Evolutionary conservation across 108 stramenopile genomes (phyloP).

Genomic region (Chaetoceros tenuissimus): DNA sequence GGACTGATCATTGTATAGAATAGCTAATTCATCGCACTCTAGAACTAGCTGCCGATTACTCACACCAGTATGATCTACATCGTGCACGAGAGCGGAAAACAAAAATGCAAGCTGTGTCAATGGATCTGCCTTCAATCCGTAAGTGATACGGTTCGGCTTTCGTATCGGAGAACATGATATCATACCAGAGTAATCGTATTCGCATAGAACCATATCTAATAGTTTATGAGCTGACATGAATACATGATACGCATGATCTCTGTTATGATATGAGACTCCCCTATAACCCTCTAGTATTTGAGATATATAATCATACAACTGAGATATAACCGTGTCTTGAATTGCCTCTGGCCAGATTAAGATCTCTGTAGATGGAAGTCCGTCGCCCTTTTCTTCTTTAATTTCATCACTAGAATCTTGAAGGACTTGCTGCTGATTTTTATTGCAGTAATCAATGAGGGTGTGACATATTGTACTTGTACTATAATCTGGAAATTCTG

Average conservation of each 20-base stretch:
- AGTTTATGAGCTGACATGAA: slow-evolving; percentile 52
- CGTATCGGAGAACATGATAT: neutral
- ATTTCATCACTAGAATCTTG: neutral
- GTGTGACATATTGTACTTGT: neutral
- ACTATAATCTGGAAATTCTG: neutral
- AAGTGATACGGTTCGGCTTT: slow-evolving; percentile 14
- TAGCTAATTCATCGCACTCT: slow-evolving; percentile 40
- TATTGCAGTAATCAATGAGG: neutral
- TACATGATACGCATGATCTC: slow-evolving; percentile 72
- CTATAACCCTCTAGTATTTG: slow-evolving; percentile 28
- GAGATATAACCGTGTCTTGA: slow-evolving; percentile 16
- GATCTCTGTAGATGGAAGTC: neutral
- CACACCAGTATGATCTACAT: slow-evolving; percentile 59
- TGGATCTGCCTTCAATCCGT: slow-evolving; percentile 61
- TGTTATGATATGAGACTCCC: slow-evolving; percentile 49
- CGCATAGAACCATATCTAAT: slow-evolving; percentile 56
- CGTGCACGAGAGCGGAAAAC: slow-evolving; percentile 71
- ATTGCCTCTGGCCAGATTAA: slow-evolving; percentile 22
- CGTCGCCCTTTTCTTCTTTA: neutral
- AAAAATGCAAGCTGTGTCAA: slow-evolving; percentile 43
- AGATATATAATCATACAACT: slow-evolving; percentile 33
- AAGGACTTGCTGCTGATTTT: too few species aligned
- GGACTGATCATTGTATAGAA: slow-evolving; percentile 73
- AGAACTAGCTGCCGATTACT: slow-evolving; percentile 46
- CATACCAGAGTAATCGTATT: neutral